Conservation (phyloP, 2,329 filamentous ascomycete genomes). For the Colletotrichum eleusines region DNA sequence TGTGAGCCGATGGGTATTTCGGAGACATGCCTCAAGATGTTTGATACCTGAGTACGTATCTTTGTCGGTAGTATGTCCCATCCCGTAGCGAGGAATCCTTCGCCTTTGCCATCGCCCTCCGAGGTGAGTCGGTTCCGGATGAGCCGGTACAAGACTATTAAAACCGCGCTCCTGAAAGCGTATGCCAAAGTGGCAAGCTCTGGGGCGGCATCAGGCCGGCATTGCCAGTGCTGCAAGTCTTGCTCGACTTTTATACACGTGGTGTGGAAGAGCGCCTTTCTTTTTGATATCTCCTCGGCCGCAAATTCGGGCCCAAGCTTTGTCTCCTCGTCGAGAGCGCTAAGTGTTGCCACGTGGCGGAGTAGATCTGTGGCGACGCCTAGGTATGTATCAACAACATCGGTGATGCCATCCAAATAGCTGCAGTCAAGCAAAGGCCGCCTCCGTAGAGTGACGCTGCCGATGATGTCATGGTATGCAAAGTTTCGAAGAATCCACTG, state of each 20-base stretch:
- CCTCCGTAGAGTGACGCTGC: conserved; percentile 33
- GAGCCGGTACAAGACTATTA: conserved; percentile 33
- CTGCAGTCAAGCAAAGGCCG: conserved; percentile 35
- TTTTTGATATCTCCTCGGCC: neutral
- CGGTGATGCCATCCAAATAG: conserved; percentile 39
- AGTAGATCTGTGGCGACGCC: conserved; percentile 40
- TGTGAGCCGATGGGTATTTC: conserved; percentile 31
- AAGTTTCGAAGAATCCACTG: conserved; percentile 43
- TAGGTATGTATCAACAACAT: conserved; percentile 41
- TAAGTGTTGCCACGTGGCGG: conserved; percentile 25
- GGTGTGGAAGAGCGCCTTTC: neutral
- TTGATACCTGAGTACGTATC: conserved; percentile 30
- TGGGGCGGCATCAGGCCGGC: conserved; percentile 17
- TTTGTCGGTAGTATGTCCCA: conserved; percentile 30
- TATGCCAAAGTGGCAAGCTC: conserved; percentile 25
- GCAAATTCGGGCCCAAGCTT: neutral
- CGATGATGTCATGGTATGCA: conserved; percentile 42
- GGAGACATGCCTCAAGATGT: conserved; percentile 21
- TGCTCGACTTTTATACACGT: conserved; percentile 25
- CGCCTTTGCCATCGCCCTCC: neutral
- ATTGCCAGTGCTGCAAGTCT: conserved; percentile 32
- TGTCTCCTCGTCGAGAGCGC: conserved; percentile 31
- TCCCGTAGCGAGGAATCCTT: neutral
- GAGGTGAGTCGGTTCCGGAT: conserved; percentile 5
- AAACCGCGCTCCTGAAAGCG: conserved; percentile 25